Evolutionary conservation across 352 stramenopile genomes (phyloP).

Genomic region (Phytophthora foliorum): DNA sequence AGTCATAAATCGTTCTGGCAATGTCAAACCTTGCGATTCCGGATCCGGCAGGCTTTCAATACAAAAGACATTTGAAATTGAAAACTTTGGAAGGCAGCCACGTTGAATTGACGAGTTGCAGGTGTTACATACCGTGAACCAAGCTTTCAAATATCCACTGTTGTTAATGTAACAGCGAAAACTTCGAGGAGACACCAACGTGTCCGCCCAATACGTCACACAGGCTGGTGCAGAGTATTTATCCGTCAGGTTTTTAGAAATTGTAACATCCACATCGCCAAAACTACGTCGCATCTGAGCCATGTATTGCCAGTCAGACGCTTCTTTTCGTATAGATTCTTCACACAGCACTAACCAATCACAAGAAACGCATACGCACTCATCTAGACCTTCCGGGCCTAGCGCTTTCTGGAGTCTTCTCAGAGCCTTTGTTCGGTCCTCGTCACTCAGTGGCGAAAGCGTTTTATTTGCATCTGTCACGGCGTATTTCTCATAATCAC

Average conservation of each 20-base stretch:
- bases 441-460: no score
- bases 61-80: constrained; percentile 6
- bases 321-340: not conserved
- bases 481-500: no score
- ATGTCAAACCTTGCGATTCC: not conserved
- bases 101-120: no score
- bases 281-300: not conserved
- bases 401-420: not conserved
- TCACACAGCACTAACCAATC: not conserved
- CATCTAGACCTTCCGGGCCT: not conserved
- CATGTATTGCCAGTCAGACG: constrained; percentile 1
- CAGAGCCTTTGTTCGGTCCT: no score
- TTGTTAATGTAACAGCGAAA: no score
- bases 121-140: no score
- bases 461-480: no score
- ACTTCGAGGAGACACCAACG: no score
- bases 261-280: not conserved
- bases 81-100: not conserved
- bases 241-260: no score
- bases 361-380: not conserved
- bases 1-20: constrained; percentile 2
- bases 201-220: no score
- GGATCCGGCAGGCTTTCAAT: not conserved
- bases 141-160: no score
- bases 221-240: no score